A percentile compares a stretch with the other conserved stretches of the same genome.
These are phyloP conservation scores for Curvularia hawaiiensis DNA, from an alignment of 2,329 filamentous ascomycete species.

Conservation along the genomic window DNA sequence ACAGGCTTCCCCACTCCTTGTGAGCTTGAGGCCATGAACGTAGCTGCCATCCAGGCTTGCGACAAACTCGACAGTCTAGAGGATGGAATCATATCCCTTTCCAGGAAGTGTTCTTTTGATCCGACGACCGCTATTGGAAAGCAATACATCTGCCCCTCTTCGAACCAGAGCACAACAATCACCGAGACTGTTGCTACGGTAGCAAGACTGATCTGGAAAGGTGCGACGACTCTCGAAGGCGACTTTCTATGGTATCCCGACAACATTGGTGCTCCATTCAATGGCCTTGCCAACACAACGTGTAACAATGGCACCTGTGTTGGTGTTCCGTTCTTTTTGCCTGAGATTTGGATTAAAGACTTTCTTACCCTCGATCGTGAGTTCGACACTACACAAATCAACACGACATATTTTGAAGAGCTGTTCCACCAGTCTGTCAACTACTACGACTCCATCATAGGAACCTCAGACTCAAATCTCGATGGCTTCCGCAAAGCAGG, in stretches of 20 bases:
- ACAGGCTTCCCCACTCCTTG: constrained; percentile 20
- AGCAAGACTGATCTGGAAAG: constrained; percentile 22
- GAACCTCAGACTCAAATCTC: constrained; percentile 17
- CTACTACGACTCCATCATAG: constrained; percentile 20
- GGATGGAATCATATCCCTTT: constrained; percentile 39
- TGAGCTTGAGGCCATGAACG: constrained; percentile 28
- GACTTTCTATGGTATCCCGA: constrained; percentile 23
- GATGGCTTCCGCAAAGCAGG: constrained; percentile 20
- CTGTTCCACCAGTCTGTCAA: constrained; percentile 15
- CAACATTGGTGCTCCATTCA: constrained; percentile 14
- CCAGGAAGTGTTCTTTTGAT: constrained; percentile 30
- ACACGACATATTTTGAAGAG: constrained; percentile 12
- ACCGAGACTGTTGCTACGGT: constrained; percentile 16
- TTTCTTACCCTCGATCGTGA: constrained; percentile 21
- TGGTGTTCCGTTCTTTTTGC: constrained; percentile 14
- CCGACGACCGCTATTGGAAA: constrained; percentile 20
- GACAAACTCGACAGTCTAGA: constrained; percentile 33
- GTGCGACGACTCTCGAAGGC: constrained; percentile 14
- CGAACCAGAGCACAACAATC: constrained; percentile 12
- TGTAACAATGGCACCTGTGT: constrained; percentile 19
- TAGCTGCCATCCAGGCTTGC: constrained; percentile 26
- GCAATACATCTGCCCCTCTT: constrained; percentile 9
- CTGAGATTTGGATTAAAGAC: constrained; percentile 19
- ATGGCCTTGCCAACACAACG: constrained; percentile 10
- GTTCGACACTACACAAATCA: constrained; percentile 11